Evolutionary conservation across 192 early-diverging fungal species (phyloP), one percentile per base, ranked within the genome.

Genomic region (Coemansia sp.): DNA sequence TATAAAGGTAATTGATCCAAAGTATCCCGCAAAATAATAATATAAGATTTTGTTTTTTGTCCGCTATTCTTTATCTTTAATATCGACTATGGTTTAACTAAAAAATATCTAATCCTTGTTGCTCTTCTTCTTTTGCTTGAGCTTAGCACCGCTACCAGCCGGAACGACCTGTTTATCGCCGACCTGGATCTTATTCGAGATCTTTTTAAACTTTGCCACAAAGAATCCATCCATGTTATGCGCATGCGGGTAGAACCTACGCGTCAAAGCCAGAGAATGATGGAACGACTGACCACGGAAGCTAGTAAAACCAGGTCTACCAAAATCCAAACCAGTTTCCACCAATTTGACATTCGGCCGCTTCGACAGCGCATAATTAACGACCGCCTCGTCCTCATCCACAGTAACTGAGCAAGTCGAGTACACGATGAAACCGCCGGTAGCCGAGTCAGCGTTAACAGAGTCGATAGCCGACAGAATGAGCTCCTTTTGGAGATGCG

Each of bases 171-270:
- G 34, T 52, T 78, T 70, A 24, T 83, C 81, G 8, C 52, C 62
- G 40, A 52, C 43, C 61, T 73, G 69, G 18, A 85, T 63, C 84
- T 94, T 95, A 86, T 97, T 98, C 54, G 92, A 93, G 10, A 91
- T 78, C 83, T 99, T 98, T 77, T 97, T 93, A 79, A 99, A 91
- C 72, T 99, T 99, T 52, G 97, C 94, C 13, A 99, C 96, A 85
- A 88, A 99, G 90, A 99, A 99, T 42, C 97, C 97, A 78, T 99
- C 97, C 97, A 99, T 98, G 78, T 99, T 99, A 79, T 98, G 93
- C 31, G 95, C 90, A 73, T 99, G 97, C 41, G 97, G 96, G 80
- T 97, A 99, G 84, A 93, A 97, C 43, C 97, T 87, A 60, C 94
- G 86, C 2, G 96, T 95, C 67, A 96, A 78, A 18, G 85, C 84